A percentile compares a stretch with the other conserved stretches of the same genome.
Evolutionary conservation across 2,329 filamentous ascomycete genomes (phyloP).

Genomic region (Karstenula rhodostoma): DNA sequence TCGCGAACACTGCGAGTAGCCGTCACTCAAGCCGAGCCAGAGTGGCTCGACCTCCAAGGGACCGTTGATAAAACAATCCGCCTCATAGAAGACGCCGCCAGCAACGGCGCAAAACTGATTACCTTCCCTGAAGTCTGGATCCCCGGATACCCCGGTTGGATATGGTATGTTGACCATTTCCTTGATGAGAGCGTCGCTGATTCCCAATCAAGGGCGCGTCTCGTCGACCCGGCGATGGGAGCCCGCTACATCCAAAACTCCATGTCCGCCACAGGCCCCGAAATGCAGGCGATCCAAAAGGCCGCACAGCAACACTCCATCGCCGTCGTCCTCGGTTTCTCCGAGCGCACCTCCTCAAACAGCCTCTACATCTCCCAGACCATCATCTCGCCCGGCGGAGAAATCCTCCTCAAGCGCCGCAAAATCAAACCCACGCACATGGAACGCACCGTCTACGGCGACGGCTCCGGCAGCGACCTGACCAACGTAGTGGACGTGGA

Average conservation of each 20-base stretch:
- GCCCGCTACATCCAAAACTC: slow-evolving; percentile 20
- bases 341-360: slow-evolving; percentile 54
- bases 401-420: slow-evolving; percentile 57
- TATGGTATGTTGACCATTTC: slow-evolving; percentile 18
- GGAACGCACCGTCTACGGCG: slow-evolving; percentile 54
- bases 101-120: slow-evolving; percentile 44
- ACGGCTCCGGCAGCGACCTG: slow-evolving; percentile 46
- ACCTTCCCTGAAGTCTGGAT: slow-evolving; percentile 35
- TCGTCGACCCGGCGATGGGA: neutral
- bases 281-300: slow-evolving; percentile 52
- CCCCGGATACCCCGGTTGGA: slow-evolving; percentile 24
- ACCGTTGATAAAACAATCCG: slow-evolving; percentile 50
- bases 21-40: slow-evolving; percentile 22
- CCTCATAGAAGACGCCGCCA: slow-evolving; percentile 43
- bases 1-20: neutral
- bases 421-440: slow-evolving; percentile 62
- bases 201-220: neutral
- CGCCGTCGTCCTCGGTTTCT: slow-evolving; percentile 60
- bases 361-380: slow-evolving; percentile 59
- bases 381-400: slow-evolving; percentile 45
- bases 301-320: slow-evolving; percentile 47
- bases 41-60: slow-evolving; percentile 52
- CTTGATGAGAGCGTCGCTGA: neutral
- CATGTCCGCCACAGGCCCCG: slow-evolving; percentile 13
- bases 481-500: slow-evolving; percentile 44